Evolutionary conservation across 176 grass and related monocot species (phyloP).

Genomic region (Ensete glaucum): DNA sequence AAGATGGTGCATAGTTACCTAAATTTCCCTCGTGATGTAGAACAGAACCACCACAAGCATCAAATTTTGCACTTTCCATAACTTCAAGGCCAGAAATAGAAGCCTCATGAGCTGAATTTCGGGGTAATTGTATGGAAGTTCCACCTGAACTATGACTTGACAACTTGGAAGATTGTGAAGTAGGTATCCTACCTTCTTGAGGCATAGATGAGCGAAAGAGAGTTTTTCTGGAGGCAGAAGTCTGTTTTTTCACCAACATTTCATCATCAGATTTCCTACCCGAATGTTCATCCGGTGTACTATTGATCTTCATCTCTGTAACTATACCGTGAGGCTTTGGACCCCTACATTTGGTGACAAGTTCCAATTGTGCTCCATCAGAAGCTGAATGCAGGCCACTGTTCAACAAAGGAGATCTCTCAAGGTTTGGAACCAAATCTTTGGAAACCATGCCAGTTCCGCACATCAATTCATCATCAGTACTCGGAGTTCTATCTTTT

Average conservation of each 20-base stretch:
- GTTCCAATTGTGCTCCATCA: conserved; percentile 23
- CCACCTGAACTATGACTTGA: conserved; percentile 6
- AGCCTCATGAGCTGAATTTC: conserved; percentile 18
- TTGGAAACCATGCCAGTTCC: conserved; percentile 20
- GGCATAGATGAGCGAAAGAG: conserved; percentile 13
- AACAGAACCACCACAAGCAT: background rate
- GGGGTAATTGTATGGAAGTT: conserved; percentile 11
- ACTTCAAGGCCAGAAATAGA: background rate
- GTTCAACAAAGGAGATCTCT: background rate
- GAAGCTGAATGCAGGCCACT: conserved; percentile 12
- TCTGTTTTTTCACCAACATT: conserved; percentile 4
- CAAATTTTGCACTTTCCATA: background rate
- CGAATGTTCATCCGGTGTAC: background rate
- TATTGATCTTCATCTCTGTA: background rate
- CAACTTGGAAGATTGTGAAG: conserved; percentile 15
- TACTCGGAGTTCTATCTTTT: conserved; percentile 15
- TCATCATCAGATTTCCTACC: conserved; percentile 13
- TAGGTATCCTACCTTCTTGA: conserved; percentile 22
- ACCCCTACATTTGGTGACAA: conserved; percentile 27
- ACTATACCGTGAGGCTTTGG: conserved; percentile 12
- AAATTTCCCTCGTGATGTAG: background rate
- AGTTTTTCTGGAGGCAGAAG: conserved; percentile 4
- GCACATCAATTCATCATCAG: conserved; percentile 25
- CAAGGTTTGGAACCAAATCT: conserved; percentile 19
- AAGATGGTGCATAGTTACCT: background rate